These are phyloP conservation scores for Cyclostephanos tholiformis DNA, from an alignment of 108 stramenopile genomes.

Conservation along the genomic window DNA sequence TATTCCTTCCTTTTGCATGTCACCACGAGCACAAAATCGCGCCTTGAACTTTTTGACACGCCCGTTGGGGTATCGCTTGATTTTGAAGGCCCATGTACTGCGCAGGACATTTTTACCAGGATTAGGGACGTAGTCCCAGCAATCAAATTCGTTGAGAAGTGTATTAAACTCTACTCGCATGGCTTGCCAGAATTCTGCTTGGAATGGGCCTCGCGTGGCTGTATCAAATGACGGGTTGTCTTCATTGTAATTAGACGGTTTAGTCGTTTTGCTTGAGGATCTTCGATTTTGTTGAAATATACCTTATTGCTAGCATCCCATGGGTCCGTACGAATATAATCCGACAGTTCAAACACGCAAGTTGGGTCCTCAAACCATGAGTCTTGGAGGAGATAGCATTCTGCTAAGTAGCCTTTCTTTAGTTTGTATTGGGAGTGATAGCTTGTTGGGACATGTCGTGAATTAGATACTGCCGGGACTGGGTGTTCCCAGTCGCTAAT, in stretches of 20 bases:
- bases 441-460: too few relatives aligned
- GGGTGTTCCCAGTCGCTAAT: background rate
- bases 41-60: conserved; percentile 56
- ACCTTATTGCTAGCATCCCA: background rate
- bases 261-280: conserved; percentile 23
- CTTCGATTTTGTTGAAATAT: background rate
- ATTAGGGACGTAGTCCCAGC: conserved; percentile 13
- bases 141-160: too few relatives aligned
- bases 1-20: conserved; percentile 29
- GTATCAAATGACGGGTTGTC: too few relatives aligned
- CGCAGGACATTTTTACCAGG: conserved; percentile 36
- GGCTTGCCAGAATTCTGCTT: conserved; percentile 34
- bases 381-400: background rate
- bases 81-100: conserved; percentile 56
- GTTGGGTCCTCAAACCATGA: background rate
- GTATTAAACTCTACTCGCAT: conserved; percentile 1
- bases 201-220: conserved; percentile 14
- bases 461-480: too few relatives aligned
- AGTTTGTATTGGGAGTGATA: background rate
- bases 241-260: conserved; percentile 18
- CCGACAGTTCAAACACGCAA: background rate
- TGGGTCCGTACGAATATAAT: background rate
- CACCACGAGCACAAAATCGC: conserved; percentile 50
- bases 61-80: conserved; percentile 47
- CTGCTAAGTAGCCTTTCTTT: background rate